These are phyloP conservation scores for Ormosia emarginata DNA, from an alignment of 306 rosid genomes.

Conservation along the genomic window DNA sequence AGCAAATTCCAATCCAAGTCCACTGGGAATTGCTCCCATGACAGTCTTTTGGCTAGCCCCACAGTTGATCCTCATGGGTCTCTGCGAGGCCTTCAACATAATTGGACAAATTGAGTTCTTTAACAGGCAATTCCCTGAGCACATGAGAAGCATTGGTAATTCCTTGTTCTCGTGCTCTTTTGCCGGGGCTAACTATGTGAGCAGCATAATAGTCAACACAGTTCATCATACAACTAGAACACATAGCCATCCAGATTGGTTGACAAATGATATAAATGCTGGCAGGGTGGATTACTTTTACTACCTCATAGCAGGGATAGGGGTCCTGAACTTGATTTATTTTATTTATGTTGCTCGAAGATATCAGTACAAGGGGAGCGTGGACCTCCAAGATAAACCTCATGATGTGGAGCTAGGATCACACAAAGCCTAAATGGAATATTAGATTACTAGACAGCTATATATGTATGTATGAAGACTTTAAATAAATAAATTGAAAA, in stretches of 20 bases:
- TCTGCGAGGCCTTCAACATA: constrained; percentile 46
- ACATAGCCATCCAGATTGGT: constrained; percentile 48
- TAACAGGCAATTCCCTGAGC: constrained; percentile 62
- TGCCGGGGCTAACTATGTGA: constrained; percentile 45
- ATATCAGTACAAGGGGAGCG: constrained; percentile 48
- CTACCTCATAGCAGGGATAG: constrained; percentile 46
- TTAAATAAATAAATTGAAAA: neutral
- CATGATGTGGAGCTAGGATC: neutral
- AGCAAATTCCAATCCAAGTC: constrained; percentile 28
- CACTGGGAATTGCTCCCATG: constrained; percentile 28
- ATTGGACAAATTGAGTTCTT: constrained; percentile 63
- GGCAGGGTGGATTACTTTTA: constrained; percentile 73
- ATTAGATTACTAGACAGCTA: neutral
- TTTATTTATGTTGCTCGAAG: constrained; percentile 38
- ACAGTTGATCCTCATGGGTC: constrained; percentile 53
- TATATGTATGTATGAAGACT: neutral
- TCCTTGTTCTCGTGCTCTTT: constrained; percentile 45
- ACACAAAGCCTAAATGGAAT: neutral
- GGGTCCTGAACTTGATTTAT: constrained; percentile 35
- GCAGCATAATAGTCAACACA: constrained; percentile 19
- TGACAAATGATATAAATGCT: constrained; percentile 47
- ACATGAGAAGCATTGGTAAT: constrained; percentile 65
- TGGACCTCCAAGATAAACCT: neutral
- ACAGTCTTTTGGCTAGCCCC: constrained; percentile 63
- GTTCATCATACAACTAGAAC: constrained; percentile 47